Conservation (phyloP, 768 basidiomycete genomes). For the Mycena albidolilacea region DNA sequence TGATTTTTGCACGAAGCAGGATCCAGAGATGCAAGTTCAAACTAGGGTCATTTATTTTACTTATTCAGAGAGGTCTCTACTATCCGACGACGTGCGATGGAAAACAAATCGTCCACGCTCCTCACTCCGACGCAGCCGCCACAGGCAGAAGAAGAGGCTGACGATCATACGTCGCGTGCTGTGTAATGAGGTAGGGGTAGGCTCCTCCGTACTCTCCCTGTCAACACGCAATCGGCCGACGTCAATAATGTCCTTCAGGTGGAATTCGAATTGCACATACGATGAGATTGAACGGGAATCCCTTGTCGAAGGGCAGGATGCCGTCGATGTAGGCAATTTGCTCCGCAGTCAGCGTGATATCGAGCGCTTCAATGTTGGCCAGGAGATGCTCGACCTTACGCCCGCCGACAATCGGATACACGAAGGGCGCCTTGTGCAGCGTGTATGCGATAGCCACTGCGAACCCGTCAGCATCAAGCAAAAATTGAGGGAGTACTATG, state of each 20-base stretch:
- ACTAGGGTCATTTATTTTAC: no score
- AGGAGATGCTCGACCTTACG: constrained; percentile 59
- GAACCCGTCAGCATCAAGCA: not conserved
- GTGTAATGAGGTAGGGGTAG: not conserved
- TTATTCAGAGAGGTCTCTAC: no score
- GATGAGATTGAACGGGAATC: constrained; percentile 46
- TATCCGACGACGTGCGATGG: no score
- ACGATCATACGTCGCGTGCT: not conserved
- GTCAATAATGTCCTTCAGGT: not conserved
- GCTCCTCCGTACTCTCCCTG: constrained; percentile 20
- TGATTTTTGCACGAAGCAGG: no score
- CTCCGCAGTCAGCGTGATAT: constrained; percentile 52
- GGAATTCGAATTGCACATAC: not conserved
- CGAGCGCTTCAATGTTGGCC: constrained; percentile 58
- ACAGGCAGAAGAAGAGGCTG: constrained; percentile 13
- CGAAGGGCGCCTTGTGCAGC: constrained; percentile 60
- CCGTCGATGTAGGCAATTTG: constrained; percentile 55
- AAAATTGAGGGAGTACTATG: not conserved
- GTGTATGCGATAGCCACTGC: constrained; percentile 39
- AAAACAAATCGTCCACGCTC: no score
- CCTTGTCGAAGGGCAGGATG: constrained; percentile 52
- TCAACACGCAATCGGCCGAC: not conserved
- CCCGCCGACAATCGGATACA: constrained; percentile 58
- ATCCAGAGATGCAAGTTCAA: no score
- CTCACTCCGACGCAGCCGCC: not conserved